Conservation (phyloP, 2,329 filamentous ascomycete genomes). For the Penicillium concentricum region DNA sequence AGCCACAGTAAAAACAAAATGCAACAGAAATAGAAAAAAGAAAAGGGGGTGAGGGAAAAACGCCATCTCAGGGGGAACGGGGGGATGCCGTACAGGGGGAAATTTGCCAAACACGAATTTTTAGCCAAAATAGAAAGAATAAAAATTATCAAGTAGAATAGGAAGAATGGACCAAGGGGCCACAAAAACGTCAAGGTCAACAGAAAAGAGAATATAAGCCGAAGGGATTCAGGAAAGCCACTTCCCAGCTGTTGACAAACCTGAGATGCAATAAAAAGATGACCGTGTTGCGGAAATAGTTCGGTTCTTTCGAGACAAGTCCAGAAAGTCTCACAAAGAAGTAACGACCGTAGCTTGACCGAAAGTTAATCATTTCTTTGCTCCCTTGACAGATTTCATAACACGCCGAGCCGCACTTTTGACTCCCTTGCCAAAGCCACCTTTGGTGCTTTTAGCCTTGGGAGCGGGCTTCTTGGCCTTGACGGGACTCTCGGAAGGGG, state of each 20-base stretch:
- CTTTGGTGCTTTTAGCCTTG: slow-evolving; percentile 10
- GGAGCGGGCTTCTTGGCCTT: slow-evolving; percentile 13
- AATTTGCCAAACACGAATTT: slow-evolving; percentile 5
- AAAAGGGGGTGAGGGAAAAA: neutral
- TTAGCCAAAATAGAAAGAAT: neutral
- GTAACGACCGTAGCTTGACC: neutral
- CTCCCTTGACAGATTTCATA: slow-evolving; percentile 18
- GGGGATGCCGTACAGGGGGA: slow-evolving; percentile 4
- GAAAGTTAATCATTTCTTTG: slow-evolving; percentile 4
- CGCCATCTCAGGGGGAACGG: neutral
- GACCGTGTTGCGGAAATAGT: neutral
- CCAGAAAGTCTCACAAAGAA: neutral
- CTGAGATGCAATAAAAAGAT: neutral
- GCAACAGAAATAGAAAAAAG: neutral
- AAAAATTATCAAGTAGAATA: neutral
- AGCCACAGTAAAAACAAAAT: neutral
- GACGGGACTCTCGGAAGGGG: slow-evolving; percentile 11
- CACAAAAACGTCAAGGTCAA: neutral
- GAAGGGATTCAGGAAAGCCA: neutral
- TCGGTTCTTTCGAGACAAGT: neutral
- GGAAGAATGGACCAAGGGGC: neutral
- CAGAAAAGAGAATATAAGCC: neutral
- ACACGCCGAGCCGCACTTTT: slow-evolving; percentile 17
- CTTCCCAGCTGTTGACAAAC: neutral
- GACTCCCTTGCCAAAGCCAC: slow-evolving; percentile 14